phyloP scores from a whole-genome alignment of 352 stramenopile species.

The Phytophthora tubulina region DNA sequence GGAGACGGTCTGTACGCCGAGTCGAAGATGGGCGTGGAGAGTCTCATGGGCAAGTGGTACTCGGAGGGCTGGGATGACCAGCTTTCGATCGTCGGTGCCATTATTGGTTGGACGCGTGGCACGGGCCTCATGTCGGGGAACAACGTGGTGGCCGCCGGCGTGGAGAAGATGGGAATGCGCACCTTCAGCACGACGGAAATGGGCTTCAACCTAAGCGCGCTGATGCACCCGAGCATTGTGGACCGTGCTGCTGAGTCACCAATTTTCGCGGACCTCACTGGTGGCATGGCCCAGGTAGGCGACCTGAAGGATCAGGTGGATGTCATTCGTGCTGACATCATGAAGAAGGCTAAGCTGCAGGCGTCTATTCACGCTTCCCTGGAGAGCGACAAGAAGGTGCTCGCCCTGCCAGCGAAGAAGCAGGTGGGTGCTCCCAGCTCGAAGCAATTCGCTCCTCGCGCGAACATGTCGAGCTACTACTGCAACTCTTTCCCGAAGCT shows the following conservation, averaged over 20 bases:
- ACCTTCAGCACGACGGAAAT: constrained; percentile 91
- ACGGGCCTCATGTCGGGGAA: constrained; percentile 92
- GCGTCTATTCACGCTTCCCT: constrained; percentile 50
- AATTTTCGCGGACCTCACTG: constrained; percentile 83
- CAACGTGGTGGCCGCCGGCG: constrained; percentile 83
- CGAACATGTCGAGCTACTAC: constrained; percentile 84
- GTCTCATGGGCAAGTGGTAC: constrained; percentile 89
- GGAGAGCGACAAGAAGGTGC: constrained; percentile 53
- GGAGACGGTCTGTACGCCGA: constrained; percentile 90
- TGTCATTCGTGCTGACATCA: constrained; percentile 59
- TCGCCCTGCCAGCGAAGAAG: constrained; percentile 33
- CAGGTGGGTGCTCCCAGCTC: constrained; percentile 17
- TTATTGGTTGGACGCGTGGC: constrained; percentile 90
- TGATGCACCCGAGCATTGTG: constrained; percentile 86
- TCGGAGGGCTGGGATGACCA: constrained; percentile 90
- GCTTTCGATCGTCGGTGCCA: constrained; percentile 82
- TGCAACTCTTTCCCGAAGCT: constrained; percentile 75
- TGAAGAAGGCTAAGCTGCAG: constrained; percentile 68
- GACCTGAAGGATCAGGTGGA: constrained; percentile 80
- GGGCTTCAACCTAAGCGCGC: constrained; percentile 88
- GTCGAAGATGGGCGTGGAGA: constrained; percentile 89
- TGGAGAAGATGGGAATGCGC: constrained; percentile 84
- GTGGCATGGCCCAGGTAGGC: constrained; percentile 79
- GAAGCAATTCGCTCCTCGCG: constrained; percentile 54
- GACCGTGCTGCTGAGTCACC: constrained; percentile 75